Evolutionary conservation across 306 rosid genomes (phyloP).

Genomic region (Glycine latifolia): DNA sequence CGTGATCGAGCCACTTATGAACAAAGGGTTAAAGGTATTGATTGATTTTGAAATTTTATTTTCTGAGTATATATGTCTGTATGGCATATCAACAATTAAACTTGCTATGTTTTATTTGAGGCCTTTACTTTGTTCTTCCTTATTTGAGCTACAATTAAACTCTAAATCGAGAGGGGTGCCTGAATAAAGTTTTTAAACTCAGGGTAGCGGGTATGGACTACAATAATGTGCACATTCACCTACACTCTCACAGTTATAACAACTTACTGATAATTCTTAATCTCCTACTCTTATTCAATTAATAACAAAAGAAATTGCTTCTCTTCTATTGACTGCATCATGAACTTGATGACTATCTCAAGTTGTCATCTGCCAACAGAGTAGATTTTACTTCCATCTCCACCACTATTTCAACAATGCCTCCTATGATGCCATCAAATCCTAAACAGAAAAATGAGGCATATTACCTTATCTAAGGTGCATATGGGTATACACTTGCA

Average conservation of each 20-base stretch:
- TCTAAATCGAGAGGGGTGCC: background rate
- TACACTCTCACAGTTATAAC: background rate
- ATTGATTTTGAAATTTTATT: constrained; percentile 37
- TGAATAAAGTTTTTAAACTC: background rate
- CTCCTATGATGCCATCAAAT: constrained; percentile 18
- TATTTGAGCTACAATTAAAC: constrained; percentile 18
- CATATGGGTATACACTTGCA: background rate
- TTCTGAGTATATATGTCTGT: constrained; percentile 34
- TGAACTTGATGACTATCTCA: too few relatives aligned
- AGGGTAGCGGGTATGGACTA: background rate
- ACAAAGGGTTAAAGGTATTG: constrained; percentile 64
- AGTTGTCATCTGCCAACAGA: background rate
- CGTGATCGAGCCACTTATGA: constrained; percentile 60
- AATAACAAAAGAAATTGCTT: background rate
- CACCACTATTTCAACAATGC: constrained; percentile 5
- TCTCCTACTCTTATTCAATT: constrained; percentile 8
- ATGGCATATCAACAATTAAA: too few relatives aligned
- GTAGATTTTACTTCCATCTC: background rate
- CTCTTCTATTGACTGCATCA: background rate
- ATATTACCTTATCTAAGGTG: background rate
- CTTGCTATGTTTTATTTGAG: constrained; percentile 14
- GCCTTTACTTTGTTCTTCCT: constrained; percentile 18
- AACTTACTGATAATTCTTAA: background rate
- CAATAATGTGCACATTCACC: constrained; percentile 2
- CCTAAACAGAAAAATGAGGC: constrained; percentile 17